Evolutionary conservation across 768 basidiomycete genomes (phyloP).

Genomic region (Lactarius vividus): DNA sequence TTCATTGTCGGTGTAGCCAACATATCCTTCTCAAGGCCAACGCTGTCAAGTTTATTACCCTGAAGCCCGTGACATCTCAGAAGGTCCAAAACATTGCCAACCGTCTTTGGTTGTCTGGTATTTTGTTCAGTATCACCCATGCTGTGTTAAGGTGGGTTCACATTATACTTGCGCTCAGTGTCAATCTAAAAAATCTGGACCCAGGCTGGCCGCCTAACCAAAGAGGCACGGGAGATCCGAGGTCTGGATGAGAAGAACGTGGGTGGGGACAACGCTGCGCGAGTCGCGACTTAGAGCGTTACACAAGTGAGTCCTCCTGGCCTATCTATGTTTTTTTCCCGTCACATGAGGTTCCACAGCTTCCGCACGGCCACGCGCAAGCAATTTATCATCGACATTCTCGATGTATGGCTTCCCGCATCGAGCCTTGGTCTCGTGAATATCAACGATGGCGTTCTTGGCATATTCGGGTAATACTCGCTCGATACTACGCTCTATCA

Average conservation of each 20-base stretch:
- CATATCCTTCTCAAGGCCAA: slow-evolving; percentile 48
- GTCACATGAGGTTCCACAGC: slow-evolving; percentile 36
- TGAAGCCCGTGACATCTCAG: slow-evolving; percentile 59
- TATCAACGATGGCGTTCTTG: slow-evolving; percentile 82
- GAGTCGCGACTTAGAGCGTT: slow-evolving; percentile 61
- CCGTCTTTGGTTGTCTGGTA: slow-evolving; percentile 87
- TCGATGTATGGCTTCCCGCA: slow-evolving; percentile 91
- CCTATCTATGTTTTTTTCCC: slow-evolving; percentile 5
- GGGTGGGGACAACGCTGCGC: slow-evolving; percentile 59
- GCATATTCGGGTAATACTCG: slow-evolving; percentile 72
- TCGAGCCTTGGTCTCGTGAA: slow-evolving; percentile 71
- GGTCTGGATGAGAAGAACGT: slow-evolving; percentile 65
- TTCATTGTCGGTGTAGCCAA: background rate
- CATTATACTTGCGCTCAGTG: background rate
- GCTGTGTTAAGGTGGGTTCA: slow-evolving; percentile 58
- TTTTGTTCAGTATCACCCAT: slow-evolving; percentile 73
- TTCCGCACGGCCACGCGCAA: slow-evolving; percentile 63
- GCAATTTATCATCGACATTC: slow-evolving; percentile 80
- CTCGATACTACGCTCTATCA: slow-evolving; percentile 21
- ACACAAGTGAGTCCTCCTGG: slow-evolving; percentile 43
- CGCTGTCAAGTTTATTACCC: slow-evolving; percentile 57
- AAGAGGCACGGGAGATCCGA: slow-evolving; percentile 55
- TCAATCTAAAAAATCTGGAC: background rate
- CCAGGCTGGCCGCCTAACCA: slow-evolving; percentile 60
- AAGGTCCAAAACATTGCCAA: slow-evolving; percentile 65